Conservation (phyloP, 495 filamentous ascomycete genomes). For the Neurospora tetrasperma region DNA sequence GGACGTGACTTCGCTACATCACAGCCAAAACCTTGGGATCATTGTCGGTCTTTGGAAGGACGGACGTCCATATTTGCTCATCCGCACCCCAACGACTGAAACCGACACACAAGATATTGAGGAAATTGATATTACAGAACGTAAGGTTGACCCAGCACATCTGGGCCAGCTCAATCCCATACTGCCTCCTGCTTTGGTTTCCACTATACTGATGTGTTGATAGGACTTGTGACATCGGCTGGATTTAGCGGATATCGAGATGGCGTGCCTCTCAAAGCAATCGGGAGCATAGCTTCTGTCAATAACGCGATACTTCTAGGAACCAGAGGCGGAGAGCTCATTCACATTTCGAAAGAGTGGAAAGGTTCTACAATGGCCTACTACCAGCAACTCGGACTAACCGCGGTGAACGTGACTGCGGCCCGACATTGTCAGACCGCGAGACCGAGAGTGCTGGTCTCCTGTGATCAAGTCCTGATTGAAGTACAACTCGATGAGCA, state of each 20-base stretch:
- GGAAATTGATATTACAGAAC: slow-evolving; percentile 7
- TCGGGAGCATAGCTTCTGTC: slow-evolving; percentile 25
- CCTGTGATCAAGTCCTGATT: slow-evolving; percentile 20
- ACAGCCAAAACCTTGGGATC: slow-evolving; percentile 15
- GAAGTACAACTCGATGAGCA: background rate
- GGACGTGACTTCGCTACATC: slow-evolving; percentile 31
- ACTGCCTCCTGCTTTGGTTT: background rate
- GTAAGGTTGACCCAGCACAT: slow-evolving; percentile 7
- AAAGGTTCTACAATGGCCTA: slow-evolving; percentile 1
- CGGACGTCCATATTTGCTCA: slow-evolving; percentile 16
- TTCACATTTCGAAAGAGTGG: slow-evolving; percentile 18
- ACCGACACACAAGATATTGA: background rate
- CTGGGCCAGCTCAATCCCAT: background rate
- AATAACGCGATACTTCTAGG: slow-evolving; percentile 23
- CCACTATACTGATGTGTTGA: background rate
- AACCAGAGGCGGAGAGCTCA: slow-evolving; percentile 36
- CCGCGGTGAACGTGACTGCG: slow-evolving; percentile 15
- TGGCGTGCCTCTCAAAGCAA: slow-evolving; percentile 14
- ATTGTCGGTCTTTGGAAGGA: slow-evolving; percentile 23
- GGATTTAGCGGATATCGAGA: background rate
- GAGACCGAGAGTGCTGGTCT: slow-evolving; percentile 14
- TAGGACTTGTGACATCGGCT: slow-evolving; percentile 3
- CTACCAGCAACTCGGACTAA: slow-evolving; percentile 19
- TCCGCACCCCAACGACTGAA: background rate
- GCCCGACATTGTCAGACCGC: background rate